phyloP scores from a whole-genome alignment of 202 grass and related monocot genomes.

The Setaria italica region DNA sequence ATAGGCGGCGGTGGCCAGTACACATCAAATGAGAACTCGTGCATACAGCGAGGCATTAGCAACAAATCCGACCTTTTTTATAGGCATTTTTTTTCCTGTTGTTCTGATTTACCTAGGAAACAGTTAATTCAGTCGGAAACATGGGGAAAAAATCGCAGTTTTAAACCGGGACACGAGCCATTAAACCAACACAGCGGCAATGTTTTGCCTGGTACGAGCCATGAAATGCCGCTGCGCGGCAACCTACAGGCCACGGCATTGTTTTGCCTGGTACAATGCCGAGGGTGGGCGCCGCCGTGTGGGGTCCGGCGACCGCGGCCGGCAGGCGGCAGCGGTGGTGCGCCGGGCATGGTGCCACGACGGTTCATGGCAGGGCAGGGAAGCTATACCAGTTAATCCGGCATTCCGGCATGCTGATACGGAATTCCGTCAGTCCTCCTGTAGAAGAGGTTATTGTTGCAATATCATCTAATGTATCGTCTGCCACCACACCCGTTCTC shows the following conservation, averaged over 20 bases:
- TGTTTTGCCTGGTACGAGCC: no score
- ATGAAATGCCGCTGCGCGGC: background rate
- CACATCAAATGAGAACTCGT: background rate
- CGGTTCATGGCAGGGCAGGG: background rate
- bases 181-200: background rate
- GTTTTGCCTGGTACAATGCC: background rate
- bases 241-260: background rate
- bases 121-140: background rate
- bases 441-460: slow-evolving; percentile 15
- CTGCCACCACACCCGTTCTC: slow-evolving; percentile 96
- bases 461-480: slow-evolving; percentile 69
- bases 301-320: background rate
- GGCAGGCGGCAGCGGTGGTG: background rate
- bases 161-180: background rate
- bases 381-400: background rate
- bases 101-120: no score
- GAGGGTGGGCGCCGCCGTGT: no score
- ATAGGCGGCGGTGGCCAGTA: no score
- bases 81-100: no score
- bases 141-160: background rate
- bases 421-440: slow-evolving; percentile 31
- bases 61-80: background rate
- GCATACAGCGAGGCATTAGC: background rate
- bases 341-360: background rate
- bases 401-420: background rate